Evolutionary conservation across 768 basidiomycete species (phyloP), one percentile per base, ranked within the genome.

Genomic region (Pleurotus tuber-regium): DNA sequence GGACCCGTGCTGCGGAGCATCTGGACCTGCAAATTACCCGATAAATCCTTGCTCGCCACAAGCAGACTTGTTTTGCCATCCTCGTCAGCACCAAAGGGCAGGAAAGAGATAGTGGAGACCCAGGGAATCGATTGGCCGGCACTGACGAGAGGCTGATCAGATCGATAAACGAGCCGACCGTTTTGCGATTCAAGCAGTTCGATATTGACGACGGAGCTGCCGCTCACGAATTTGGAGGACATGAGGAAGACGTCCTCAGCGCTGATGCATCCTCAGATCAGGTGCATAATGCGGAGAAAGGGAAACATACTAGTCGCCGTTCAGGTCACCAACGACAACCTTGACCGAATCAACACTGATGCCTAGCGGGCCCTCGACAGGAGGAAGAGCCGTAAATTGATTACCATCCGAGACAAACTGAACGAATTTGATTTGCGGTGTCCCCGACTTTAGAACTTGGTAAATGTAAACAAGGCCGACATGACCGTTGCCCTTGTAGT

Each of bases 181-280:
- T 24, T 35, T 14, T 48, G 46, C 2, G 46, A 48, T n/a, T 48
- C 29, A 8, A 48, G 46, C n/a, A 48, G 16, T n/a, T 48, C 46
- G 21, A 48, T 48, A 16, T 31, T 19, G 4, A 48, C 31, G 16
- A 19, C 23, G 21, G 18, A 2, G 1, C 30, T 48, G 5, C 19
- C 31, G 18, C 8, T 21, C 8, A 35, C 30, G 23, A 48, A 35
- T 30, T 35, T 48, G 21, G 46, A 48, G 19, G 46, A 48, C 18
- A 48, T 48, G 29, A 48, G 16, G 29, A 48, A 48, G 8, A 48
- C 46, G 14, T 48, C 46, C 19, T 36, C 46, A 24, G 46, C 46
- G 21, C 46, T 48, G 18, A 12, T 10, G 18, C 16, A 30, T 9
- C 10, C 4, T 47, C 24, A 30, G 46, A 21, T 31, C 46, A 8